Conservation (phyloP, 164 flowering plant species). For the Tinospora cordifolia region DNA sequence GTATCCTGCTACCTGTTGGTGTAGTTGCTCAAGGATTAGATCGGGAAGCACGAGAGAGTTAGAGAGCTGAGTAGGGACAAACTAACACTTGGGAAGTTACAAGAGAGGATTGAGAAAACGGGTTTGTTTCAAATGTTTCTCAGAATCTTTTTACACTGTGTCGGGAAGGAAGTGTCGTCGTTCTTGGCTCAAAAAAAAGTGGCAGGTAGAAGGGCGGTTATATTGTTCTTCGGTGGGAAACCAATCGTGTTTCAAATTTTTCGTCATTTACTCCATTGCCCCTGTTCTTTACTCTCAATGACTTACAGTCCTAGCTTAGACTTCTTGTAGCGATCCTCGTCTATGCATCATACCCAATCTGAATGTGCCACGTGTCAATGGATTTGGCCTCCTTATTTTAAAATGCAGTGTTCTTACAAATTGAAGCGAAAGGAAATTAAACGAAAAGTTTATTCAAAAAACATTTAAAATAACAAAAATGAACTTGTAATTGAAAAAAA, state of each 20-base stretch:
- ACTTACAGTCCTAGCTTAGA: not conserved
- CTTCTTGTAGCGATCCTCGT: not conserved
- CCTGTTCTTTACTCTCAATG: not conserved
- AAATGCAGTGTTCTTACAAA: no score
- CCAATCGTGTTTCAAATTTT: constrained; percentile 1
- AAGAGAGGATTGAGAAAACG: no score
- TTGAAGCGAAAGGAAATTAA: no score
- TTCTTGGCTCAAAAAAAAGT: not conserved
- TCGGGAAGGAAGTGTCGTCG: not conserved
- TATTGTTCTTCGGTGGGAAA: constrained; percentile 1
- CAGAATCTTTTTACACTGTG: not conserved
- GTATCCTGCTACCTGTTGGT: not conserved
- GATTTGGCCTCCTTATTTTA: no score
- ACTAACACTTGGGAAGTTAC: not conserved
- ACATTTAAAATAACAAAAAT: no score
- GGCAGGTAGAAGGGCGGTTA: not conserved
- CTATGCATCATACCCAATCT: not conserved
- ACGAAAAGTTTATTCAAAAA: no score
- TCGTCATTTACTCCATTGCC: not conserved
- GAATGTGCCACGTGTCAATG: not conserved
- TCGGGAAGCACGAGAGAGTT: not conserved
- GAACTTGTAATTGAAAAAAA: no score
- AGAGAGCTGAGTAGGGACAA: not conserved
- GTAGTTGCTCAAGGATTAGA: no score
- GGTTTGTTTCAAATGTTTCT: not conserved